Evolutionary conservation across 2,329 filamentous ascomycete species (phyloP).

Genomic region (Arthrinium phaeospermum): DNA sequence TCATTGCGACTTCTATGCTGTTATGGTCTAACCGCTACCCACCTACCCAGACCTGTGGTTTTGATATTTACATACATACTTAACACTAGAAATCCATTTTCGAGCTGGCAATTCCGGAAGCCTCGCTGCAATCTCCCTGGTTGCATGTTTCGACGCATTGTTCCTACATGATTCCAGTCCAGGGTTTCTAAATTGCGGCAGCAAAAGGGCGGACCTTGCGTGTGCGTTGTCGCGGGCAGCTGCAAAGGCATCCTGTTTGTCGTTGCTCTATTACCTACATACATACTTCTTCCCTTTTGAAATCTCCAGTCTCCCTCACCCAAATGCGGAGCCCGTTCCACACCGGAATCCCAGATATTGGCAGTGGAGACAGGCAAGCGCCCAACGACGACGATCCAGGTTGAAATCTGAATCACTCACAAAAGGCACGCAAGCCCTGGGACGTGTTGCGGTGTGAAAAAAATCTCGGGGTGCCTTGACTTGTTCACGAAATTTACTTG

Average conservation of each 20-base stretch:
- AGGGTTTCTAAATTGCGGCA: background rate
- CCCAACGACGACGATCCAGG: constrained; percentile 24
- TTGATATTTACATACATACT: too few species aligned
- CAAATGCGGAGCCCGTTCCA: constrained; percentile 22
- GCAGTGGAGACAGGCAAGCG: constrained; percentile 22
- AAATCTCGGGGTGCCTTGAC: background rate
- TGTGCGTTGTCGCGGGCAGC: background rate
- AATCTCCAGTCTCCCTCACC: background rate
- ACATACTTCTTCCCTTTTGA: background rate
- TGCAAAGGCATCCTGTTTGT: background rate
- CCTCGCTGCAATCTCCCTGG: constrained; percentile 5
- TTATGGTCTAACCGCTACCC: too few species aligned
- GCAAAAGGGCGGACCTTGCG: background rate
- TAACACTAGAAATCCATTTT: background rate
- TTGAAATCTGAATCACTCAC: constrained; percentile 16
- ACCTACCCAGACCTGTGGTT: too few species aligned
- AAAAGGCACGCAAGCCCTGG: constrained; percentile 5
- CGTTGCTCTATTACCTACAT: background rate
- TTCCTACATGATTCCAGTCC: background rate
- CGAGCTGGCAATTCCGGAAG: background rate
- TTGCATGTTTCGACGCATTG: constrained; percentile 3
- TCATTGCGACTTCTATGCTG: background rate
- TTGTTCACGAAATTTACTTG: background rate
- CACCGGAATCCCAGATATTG: constrained; percentile 21
- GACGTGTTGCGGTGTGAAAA: background rate